Conservation (phyloP, 2,329 filamentous ascomycete genomes). For the Colletotrichum sp. region DNA sequence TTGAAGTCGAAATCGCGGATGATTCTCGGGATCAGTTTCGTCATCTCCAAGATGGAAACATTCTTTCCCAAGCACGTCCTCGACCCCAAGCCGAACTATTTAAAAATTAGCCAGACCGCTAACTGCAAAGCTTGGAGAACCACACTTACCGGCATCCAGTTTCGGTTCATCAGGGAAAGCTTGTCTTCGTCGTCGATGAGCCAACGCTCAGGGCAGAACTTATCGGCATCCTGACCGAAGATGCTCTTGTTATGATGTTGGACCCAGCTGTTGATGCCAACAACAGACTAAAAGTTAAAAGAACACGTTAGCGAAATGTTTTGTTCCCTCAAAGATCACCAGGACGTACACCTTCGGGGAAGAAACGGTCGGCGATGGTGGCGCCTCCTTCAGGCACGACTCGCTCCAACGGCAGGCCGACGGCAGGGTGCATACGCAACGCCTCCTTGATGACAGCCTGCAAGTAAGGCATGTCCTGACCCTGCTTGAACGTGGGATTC, state of each 20-base stretch:
- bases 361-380: conserved; percentile 37
- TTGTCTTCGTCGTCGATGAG: conserved; percentile 29
- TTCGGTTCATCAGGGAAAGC: conserved; percentile 31
- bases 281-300: conserved; percentile 26
- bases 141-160: conserved; percentile 31
- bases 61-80: conserved; percentile 49
- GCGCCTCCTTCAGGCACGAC: conserved; percentile 50
- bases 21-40: conserved; percentile 44
- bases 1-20: conserved; percentile 38
- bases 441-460: conserved; percentile 60
- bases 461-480: conserved; percentile 51
- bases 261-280: conserved; percentile 42
- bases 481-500: conserved; percentile 38
- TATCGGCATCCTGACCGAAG: conserved; percentile 36
- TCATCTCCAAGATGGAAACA: conserved; percentile 47
- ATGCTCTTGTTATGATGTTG: conserved; percentile 34
- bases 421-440: conserved; percentile 53
- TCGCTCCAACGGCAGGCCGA: conserved; percentile 53
- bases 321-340: background rate
- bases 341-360: conserved; percentile 31
- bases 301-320: background rate
- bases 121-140: fast-evolving
- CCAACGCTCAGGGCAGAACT: conserved; percentile 48
- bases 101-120: background rate
- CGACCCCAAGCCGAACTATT: conserved; percentile 45